Evolutionary conservation across 2,329 filamentous ascomycete species (phyloP).

Genomic region (Monilinia polystroma): DNA sequence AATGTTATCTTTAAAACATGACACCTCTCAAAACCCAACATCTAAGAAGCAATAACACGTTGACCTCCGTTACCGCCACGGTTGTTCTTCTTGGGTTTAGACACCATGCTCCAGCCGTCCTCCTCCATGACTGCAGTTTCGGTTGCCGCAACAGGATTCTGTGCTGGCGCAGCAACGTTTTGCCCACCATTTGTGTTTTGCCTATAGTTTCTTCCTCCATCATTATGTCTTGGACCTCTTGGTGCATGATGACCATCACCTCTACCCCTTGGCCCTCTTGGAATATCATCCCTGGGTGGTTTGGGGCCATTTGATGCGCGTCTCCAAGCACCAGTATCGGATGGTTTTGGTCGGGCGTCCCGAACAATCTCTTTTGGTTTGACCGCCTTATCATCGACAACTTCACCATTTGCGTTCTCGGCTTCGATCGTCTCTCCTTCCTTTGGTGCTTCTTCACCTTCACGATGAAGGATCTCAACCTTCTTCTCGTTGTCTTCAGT

Average conservation of each 20-base stretch:
- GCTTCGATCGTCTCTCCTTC: slow-evolving; percentile 39
- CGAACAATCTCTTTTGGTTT: slow-evolving; percentile 49
- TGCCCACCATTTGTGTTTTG: slow-evolving; percentile 44
- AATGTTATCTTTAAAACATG: slow-evolving; percentile 14
- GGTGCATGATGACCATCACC: slow-evolving; percentile 40
- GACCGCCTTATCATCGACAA: slow-evolving; percentile 51
- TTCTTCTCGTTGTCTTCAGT: slow-evolving; percentile 43
- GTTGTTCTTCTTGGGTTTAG: slow-evolving; percentile 41
- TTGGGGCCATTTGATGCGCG: slow-evolving; percentile 47
- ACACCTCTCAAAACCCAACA: slow-evolving; percentile 20
- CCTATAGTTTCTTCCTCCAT: slow-evolving; percentile 33
- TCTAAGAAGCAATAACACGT: slow-evolving; percentile 40
- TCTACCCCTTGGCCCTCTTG: slow-evolving; percentile 45
- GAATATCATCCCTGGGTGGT: slow-evolving; percentile 43
- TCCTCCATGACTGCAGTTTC: slow-evolving; percentile 49
- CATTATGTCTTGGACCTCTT: slow-evolving; percentile 36
- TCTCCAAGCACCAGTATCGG: slow-evolving; percentile 62
- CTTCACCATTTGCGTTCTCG: slow-evolving; percentile 40
- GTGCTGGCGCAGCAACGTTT: slow-evolving; percentile 46
- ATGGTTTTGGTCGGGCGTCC: slow-evolving; percentile 53
- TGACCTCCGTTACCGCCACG: slow-evolving; percentile 39
- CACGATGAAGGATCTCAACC: slow-evolving; percentile 37
- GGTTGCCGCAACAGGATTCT: slow-evolving; percentile 41
- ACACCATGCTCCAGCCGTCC: slow-evolving; percentile 65
- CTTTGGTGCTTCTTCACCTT: slow-evolving; percentile 39